Evolutionary conservation across 192 early-diverging fungal species (phyloP).

Genomic region (Bifiguratus adelaidae): DNA sequence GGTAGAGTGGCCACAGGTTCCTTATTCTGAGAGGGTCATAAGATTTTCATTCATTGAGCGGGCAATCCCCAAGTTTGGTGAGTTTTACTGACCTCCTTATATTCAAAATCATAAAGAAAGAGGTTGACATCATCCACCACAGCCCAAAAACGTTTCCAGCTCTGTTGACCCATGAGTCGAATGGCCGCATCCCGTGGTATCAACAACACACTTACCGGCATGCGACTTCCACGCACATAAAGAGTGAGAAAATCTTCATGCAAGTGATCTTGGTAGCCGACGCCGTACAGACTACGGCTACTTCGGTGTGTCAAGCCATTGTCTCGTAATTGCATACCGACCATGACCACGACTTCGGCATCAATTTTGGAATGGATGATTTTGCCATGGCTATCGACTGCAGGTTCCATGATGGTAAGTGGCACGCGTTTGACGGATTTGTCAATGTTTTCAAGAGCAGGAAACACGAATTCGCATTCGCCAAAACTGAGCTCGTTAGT

Average conservation of each 20-base stretch:
- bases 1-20: background rate
- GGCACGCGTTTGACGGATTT: slow-evolving; percentile 2
- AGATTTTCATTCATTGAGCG: too few species aligned
- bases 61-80: too few species aligned
- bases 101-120: slow-evolving; percentile 22
- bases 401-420: slow-evolving; percentile 4
- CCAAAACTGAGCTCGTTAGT: too few species aligned
- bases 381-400: slow-evolving; percentile 5
- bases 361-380: background rate
- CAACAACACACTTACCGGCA: slow-evolving; percentile 15
- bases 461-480: too few species aligned
- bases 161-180: background rate
- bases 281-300: slow-evolving; percentile 7
- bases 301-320: too few species aligned
- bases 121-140: slow-evolving; percentile 12
- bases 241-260: slow-evolving; percentile 14
- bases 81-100: slow-evolving; percentile 15
- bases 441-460: too few species aligned
- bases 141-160: slow-evolving; percentile 17
- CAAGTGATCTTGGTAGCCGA: slow-evolving; percentile 8
- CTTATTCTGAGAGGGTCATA: too few species aligned
- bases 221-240: slow-evolving; percentile 8
- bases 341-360: slow-evolving; percentile 14
- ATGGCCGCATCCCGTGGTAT: too few species aligned
- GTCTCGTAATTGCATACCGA: slow-evolving; percentile 11